A percentile compares a stretch with the other conserved stretches of the same genome.
phyloP scores from a whole-genome alignment of 768 basidiomycete species.

The Russula brevipes region DNA sequence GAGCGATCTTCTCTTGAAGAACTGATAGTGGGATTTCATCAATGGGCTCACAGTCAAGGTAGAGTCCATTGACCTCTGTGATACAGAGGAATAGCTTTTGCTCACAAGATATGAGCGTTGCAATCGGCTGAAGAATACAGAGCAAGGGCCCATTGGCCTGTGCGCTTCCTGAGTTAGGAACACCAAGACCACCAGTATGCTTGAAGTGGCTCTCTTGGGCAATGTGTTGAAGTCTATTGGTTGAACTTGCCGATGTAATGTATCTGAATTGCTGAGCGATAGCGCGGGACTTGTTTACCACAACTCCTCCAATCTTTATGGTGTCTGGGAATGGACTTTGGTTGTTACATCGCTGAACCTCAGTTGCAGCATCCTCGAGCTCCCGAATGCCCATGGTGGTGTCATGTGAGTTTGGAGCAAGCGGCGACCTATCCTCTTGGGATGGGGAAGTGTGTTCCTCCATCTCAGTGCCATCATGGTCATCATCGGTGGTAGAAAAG shows the following conservation, averaged over 20 bases:
- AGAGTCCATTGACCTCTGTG: too few relatives aligned
- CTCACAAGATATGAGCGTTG: too few relatives aligned
- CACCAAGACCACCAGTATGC: neutral
- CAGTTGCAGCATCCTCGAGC: too few relatives aligned
- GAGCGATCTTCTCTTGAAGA: too few relatives aligned
- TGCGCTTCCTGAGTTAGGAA: neutral
- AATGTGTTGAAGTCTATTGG: neutral
- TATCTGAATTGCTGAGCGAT: neutral
- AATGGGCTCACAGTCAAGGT: too few relatives aligned
- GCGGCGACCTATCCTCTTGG: neutral
- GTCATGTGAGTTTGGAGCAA: neutral
- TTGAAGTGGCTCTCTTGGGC: slow-evolving; percentile 1
- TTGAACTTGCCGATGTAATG: neutral
- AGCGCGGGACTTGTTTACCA: neutral
- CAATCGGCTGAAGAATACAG: neutral
- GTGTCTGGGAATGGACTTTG: too few relatives aligned
- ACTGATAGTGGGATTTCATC: too few relatives aligned
- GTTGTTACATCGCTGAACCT: neutral
- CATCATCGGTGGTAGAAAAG: too few relatives aligned
- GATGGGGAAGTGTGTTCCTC: too few relatives aligned
- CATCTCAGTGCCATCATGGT: too few relatives aligned
- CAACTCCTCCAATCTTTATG: neutral
- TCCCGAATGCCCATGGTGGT: neutral
- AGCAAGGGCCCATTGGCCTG: neutral
- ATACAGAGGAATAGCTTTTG: too few relatives aligned